Evolutionary conservation across 495 filamentous ascomycete species (phyloP).

Genomic region (Talaromyces liani): DNA sequence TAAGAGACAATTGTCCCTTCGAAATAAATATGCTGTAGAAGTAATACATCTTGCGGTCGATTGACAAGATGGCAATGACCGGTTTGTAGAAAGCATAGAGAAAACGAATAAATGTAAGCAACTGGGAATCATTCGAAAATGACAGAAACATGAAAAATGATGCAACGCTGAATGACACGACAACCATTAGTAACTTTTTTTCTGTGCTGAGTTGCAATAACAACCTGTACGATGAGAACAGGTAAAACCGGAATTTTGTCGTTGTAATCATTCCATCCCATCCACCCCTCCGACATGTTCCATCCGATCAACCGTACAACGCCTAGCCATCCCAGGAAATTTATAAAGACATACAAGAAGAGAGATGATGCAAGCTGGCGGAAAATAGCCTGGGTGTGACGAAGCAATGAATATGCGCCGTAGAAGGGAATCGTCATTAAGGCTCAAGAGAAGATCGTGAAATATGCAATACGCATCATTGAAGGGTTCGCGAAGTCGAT

Average conservation of each 20-base stretch:
- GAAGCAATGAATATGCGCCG: background rate
- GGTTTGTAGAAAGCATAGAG: constrained; percentile 5
- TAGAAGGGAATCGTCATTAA: background rate
- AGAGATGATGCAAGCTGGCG: constrained; percentile 16
- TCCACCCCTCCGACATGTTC: background rate
- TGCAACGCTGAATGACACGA: constrained; percentile 13
- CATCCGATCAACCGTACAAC: constrained; percentile 5
- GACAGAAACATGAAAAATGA: background rate
- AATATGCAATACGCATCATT: background rate
- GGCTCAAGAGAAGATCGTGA: background rate
- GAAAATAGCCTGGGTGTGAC: background rate
- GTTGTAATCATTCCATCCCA: background rate
- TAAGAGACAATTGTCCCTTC: background rate
- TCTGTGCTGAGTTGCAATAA: background rate
- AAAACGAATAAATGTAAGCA: constrained; percentile 9
- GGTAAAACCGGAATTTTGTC: background rate
- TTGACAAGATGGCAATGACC: constrained; percentile 1
- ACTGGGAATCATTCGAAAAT: constrained; percentile 6
- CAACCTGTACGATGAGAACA: background rate
- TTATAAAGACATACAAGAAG: constrained; percentile 24
- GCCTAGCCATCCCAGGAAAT: constrained; percentile 17
- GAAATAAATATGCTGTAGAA: background rate
- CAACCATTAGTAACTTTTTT: constrained; percentile 3
- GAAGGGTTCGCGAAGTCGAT: background rate
- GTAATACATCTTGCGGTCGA: background rate